Percentiles rank a stretch among this genome's conserved stretches.
phyloP scores from a whole-genome alignment of 164 flowering plant species.

The Kingdonia uniflora region DNA sequence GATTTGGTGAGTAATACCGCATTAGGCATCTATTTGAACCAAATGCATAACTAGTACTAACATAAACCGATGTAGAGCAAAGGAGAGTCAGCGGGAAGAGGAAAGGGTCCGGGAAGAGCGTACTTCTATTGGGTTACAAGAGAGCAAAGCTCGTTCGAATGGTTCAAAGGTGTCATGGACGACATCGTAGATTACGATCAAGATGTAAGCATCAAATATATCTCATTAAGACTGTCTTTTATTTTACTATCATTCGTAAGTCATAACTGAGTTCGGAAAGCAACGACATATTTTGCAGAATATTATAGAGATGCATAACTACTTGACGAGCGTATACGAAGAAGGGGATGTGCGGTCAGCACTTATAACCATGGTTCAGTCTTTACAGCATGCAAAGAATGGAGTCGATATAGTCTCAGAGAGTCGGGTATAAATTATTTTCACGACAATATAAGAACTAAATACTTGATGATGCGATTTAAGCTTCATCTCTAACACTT shows the following conservation, averaged over 20 bases:
- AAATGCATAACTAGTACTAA: not conserved
- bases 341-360: conserved; percentile 98
- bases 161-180: conserved; percentile 98
- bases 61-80: not conserved
- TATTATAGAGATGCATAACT: conserved; percentile 89
- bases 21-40: not conserved
- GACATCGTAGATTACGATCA: conserved; percentile 70
- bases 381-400: conserved; percentile 83
- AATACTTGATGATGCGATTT: not conserved
- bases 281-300: conserved; percentile 39
- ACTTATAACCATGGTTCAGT: conserved; percentile 82
- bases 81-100: not conserved
- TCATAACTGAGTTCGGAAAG: too few relatives aligned
- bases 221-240: not conserved
- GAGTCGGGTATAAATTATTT: conserved; percentile 46
- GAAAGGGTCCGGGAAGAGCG: conserved; percentile 59
- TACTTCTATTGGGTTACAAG: conserved; percentile 96
- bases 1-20: conserved; percentile 20
- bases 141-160: conserved; percentile 89
- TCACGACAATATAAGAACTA: not conserved
- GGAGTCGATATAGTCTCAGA: conserved; percentile 89
- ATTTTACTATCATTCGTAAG: too few relatives aligned
- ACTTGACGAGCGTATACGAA: conserved; percentile 87
- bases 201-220: conserved; percentile 28
- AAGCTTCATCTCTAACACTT: not conserved